phyloP scores from a whole-genome alignment of 352 stramenopile species.

The Pythium brachiatum region DNA sequence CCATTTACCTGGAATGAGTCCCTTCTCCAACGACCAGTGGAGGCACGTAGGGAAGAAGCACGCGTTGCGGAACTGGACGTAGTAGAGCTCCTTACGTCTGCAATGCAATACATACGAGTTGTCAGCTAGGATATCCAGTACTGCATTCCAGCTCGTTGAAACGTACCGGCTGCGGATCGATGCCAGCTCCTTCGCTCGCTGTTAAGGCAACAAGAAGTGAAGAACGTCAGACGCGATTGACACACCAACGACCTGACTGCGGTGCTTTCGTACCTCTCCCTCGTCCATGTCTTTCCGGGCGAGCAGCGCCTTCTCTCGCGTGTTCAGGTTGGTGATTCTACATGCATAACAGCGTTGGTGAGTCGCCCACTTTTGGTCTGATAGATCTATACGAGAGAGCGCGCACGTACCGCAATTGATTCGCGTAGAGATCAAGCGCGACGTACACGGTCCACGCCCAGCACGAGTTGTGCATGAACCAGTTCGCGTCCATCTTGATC shows the following conservation, averaged over 20 bases:
- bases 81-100: constrained; percentile 75
- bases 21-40: constrained; percentile 75
- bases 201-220: not conserved
- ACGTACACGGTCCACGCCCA: constrained; percentile 73
- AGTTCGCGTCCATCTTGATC: constrained; percentile 70
- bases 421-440: constrained; percentile 75
- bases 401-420: constrained; percentile 55
- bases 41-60: constrained; percentile 77
- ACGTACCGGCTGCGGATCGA: constrained; percentile 45
- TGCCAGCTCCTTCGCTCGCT: constrained; percentile 43
- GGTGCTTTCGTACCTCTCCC: constrained; percentile 38
- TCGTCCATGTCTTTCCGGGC: constrained; percentile 47
- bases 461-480: constrained; percentile 67
- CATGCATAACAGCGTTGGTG: not conserved
- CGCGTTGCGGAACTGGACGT: constrained; percentile 76
- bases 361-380: no score
- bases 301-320: constrained; percentile 55
- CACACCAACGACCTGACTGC: not conserved
- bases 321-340: constrained; percentile 60
- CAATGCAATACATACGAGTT: not conserved
- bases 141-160: not conserved
- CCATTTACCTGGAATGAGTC: constrained; percentile 56
- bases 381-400: not conserved
- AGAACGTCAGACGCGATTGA: not conserved
- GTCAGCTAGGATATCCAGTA: not conserved